Percentiles rank a stretch among this genome's conserved stretches.
phyloP scores from a whole-genome alignment of 352 stramenopile genomes.

The Phytophthora meadii region DNA sequence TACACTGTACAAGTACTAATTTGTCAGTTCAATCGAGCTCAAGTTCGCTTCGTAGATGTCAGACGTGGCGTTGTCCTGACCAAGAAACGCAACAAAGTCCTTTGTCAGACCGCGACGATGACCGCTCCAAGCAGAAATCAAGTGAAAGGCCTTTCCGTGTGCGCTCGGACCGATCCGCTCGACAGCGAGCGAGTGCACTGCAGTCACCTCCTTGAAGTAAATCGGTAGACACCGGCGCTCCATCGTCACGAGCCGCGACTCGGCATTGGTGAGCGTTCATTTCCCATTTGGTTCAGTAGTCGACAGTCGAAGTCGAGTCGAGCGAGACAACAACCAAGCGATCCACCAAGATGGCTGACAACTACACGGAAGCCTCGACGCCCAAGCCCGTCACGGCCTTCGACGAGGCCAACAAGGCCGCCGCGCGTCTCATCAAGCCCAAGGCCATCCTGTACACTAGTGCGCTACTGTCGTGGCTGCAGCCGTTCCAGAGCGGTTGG shows the following conservation, averaged over 20 bases:
- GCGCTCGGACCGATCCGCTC: not conserved
- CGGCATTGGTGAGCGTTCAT: too few species aligned
- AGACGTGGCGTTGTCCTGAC: conserved; percentile 6
- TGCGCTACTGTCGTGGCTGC: conserved; percentile 28
- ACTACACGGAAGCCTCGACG: conserved; percentile 16
- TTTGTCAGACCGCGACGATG: conserved; percentile 4
- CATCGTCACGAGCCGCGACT: not conserved
- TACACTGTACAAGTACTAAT: not conserved
- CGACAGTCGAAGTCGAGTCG: conserved; percentile 13
- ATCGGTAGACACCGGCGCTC: too few species aligned
- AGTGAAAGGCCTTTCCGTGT: conserved; percentile 17
- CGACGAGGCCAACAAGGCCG: conserved; percentile 37
- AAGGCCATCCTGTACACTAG: conserved; percentile 32
- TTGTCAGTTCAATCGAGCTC: conserved; percentile 7
- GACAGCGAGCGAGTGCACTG: not conserved
- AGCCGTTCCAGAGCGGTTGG: conserved; percentile 39
- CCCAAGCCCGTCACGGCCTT: conserved; percentile 26
- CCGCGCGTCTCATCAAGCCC: conserved; percentile 34
- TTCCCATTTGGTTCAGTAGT: not conserved
- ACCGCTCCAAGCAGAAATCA: conserved; percentile 26
- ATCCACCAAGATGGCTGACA: not conserved
- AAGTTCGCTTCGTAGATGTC: not conserved
- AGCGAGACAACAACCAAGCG: conserved; percentile 12
- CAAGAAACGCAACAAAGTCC: not conserved
- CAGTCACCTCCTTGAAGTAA: not conserved